Conservation (phyloP, 768 basidiomycete species). For the Sporobolomyces phaffii region DNA sequence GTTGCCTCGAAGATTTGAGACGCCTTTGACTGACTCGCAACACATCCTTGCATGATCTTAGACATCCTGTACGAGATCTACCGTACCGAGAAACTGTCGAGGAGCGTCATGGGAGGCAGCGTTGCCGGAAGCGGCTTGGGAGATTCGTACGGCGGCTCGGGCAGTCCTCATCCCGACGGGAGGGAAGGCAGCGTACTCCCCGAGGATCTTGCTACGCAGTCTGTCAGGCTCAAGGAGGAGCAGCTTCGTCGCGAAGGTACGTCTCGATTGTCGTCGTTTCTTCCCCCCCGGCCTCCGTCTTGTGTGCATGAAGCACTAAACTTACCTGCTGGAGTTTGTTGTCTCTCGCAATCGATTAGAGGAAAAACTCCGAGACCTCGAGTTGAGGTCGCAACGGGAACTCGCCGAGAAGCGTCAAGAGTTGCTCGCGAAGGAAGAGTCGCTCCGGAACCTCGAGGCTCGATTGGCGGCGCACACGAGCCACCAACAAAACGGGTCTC, state of each 20-base stretch:
- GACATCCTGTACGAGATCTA: slow-evolving; percentile 77
- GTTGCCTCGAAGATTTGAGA: no score
- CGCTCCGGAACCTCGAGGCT: slow-evolving; percentile 39
- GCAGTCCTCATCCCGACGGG: slow-evolving; percentile 59
- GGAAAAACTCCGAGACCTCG: slow-evolving; percentile 82
- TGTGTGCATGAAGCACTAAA: no score
- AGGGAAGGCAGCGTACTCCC: slow-evolving; percentile 56
- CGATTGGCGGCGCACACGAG: slow-evolving; percentile 26
- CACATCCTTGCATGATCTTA: background rate
- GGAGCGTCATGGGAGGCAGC: slow-evolving; percentile 60
- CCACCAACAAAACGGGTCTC: slow-evolving; percentile 11
- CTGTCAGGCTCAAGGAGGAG: slow-evolving; percentile 96
- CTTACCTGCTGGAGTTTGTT: no score
- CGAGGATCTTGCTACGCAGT: slow-evolving; percentile 93
- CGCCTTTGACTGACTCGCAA: no score
- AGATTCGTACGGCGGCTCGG: background rate
- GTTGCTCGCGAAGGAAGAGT: slow-evolving; percentile 86
- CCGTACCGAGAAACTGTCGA: slow-evolving; percentile 92
- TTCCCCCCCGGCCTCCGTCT: background rate
- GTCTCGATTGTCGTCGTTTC: background rate
- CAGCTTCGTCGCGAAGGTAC: slow-evolving; percentile 75
- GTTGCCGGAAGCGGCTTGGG: background rate
- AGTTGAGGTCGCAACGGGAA: slow-evolving; percentile 94
- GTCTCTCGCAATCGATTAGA: slow-evolving; percentile 7
- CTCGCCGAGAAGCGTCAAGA: slow-evolving; percentile 97